A percentile compares a stretch with the other conserved stretches of the same genome.
These are phyloP conservation scores for Skeletonema potamos DNA, from an alignment of 108 stramenopile genomes.

Conservation along the genomic window DNA sequence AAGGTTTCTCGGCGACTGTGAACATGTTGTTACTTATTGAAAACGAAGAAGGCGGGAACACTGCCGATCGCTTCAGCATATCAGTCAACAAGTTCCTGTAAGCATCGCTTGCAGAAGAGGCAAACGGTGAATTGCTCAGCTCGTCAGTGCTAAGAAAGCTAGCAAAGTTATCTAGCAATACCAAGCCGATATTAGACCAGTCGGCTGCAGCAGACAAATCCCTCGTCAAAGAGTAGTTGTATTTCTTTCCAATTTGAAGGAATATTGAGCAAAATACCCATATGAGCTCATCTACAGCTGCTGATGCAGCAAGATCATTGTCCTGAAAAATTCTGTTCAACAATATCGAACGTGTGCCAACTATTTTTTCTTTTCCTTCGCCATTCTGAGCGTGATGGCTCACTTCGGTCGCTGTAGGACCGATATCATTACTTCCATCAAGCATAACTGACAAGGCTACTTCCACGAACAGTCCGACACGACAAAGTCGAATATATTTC, in stretches of 20 bases:
- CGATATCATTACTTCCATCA: constrained; percentile 50
- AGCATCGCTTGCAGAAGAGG: constrained; percentile 22
- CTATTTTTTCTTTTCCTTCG: constrained; percentile 7
- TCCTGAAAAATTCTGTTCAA: constrained; percentile 31
- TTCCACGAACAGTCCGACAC: constrained; percentile 60
- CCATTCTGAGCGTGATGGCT: not conserved
- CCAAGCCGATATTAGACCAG: constrained; percentile 43
- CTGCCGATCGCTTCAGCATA: constrained; percentile 26
- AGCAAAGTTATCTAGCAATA: constrained; percentile 37
- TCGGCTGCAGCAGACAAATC: constrained; percentile 25
- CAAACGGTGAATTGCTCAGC: constrained; percentile 24
- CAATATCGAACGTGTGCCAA: constrained; percentile 21
- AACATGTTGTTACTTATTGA: constrained; percentile 46
- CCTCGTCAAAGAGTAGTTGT: constrained; percentile 13
- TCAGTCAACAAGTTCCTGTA: constrained; percentile 27
- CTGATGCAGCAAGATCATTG: constrained; percentile 11
- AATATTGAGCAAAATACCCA: constrained; percentile 41
- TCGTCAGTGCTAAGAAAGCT: constrained; percentile 16
- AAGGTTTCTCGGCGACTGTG: not conserved
- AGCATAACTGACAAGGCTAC: constrained; percentile 66
- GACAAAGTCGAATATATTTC: constrained; percentile 50
- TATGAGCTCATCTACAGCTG: constrained; percentile 30
- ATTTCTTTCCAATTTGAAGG: constrained; percentile 16
- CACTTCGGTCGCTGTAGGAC: constrained; percentile 15
- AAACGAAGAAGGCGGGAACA: constrained; percentile 24